Percentiles rank a stretch among this genome's conserved stretches.
Conservation (phyloP, 257 asterid genomes). For the Ilex aquifolium region DNA sequence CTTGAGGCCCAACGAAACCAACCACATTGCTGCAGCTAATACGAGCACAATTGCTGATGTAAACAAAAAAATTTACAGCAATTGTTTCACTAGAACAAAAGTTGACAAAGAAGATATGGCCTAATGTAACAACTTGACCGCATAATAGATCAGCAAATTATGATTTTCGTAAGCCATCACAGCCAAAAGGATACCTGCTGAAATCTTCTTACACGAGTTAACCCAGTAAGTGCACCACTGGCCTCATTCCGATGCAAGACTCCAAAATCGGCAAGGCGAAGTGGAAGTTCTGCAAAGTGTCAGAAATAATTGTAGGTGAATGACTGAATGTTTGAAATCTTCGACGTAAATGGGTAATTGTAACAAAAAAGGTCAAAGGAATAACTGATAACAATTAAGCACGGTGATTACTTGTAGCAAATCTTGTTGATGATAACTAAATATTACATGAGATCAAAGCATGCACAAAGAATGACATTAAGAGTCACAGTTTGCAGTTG, state of each 20-base stretch:
- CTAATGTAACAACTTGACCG: too few species aligned
- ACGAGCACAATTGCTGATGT: conserved; percentile 3
- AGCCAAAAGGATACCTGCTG: conserved; percentile 65
- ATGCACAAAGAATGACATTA: too few species aligned
- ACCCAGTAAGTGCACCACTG: conserved; percentile 97
- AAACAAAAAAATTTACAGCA: background rate
- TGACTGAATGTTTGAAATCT: background rate
- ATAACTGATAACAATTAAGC: background rate
- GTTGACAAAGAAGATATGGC: background rate
- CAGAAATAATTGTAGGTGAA: conserved; percentile 8
- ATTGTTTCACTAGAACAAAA: background rate
- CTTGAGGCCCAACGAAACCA: conserved; percentile 2
- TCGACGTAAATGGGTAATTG: too few species aligned
- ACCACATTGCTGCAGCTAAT: conserved; percentile 1
- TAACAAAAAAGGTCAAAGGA: background rate
- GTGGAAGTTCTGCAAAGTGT: conserved; percentile 73
- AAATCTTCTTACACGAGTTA: conserved; percentile 96
- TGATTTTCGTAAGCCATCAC: background rate
- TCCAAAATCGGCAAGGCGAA: conserved; percentile 96
- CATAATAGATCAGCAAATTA: background rate
- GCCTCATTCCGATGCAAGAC: conserved; percentile 96
- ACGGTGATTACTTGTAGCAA: background rate
- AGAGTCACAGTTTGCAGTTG: too few species aligned
- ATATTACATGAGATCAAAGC: background rate
- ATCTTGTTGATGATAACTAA: background rate